phyloP scores from a whole-genome alignment of 2,329 filamentous ascomycete genomes.

The Cercospora sojina region DNA sequence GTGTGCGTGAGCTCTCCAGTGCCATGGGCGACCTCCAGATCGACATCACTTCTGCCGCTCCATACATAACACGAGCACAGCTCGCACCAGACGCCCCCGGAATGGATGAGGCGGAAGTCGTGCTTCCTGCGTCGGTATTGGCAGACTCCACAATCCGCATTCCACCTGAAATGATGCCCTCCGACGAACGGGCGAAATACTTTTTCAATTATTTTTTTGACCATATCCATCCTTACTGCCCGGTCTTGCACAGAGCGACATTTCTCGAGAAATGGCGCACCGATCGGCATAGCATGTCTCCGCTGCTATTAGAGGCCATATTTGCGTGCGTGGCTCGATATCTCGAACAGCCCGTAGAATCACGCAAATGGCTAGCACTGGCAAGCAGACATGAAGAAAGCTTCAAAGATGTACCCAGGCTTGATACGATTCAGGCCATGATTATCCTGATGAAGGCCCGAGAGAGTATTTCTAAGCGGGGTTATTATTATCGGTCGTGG shows the following conservation, averaged over 20 bases:
- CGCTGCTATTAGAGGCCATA: conserved; percentile 82
- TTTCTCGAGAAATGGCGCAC: conserved; percentile 90
- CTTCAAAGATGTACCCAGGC: conserved; percentile 85
- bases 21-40: conserved; percentile 84
- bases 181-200: conserved; percentile 74
- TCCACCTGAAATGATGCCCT: conserved; percentile 88
- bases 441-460: conserved; percentile 85
- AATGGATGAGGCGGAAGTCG: conserved; percentile 69
- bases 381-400: conserved; percentile 86
- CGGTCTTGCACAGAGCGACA: conserved; percentile 76
- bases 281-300: conserved; percentile 80
- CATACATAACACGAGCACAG: conserved; percentile 72
- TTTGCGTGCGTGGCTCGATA: conserved; percentile 86
- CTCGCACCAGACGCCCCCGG: conserved; percentile 60
- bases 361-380: conserved; percentile 88
- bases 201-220: conserved; percentile 91
- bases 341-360: conserved; percentile 78
- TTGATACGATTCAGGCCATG: conserved; percentile 89
- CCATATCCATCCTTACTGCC: conserved; percentile 89
- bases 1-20: conserved; percentile 44
- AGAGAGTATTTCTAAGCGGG: conserved; percentile 86
- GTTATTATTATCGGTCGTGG: conserved; percentile 97
- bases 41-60: conserved; percentile 80
- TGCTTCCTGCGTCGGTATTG: conserved; percentile 66
- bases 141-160: conserved; percentile 80